phyloP scores from a whole-genome alignment of 352 stramenopile species.

The Phytophthora ramorum region DNA sequence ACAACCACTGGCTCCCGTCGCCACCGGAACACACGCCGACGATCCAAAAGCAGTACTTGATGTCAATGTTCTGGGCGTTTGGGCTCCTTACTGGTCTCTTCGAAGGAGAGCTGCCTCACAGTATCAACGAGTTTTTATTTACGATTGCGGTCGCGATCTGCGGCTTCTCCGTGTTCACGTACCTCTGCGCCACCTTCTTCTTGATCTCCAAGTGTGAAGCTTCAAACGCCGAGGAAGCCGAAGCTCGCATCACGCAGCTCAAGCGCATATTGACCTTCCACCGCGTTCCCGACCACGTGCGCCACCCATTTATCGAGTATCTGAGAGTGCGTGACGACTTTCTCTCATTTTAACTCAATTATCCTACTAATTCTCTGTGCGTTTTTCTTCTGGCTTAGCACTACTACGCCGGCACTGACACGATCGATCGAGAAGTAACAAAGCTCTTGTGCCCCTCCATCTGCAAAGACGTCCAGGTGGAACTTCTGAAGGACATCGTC shows the following conservation, averaged over 20 bases:
- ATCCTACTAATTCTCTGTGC: neutral
- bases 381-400: constrained; percentile 30
- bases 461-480: constrained; percentile 77
- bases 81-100: constrained; percentile 58
- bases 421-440: constrained; percentile 69
- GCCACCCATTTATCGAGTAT: constrained; percentile 52
- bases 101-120: constrained; percentile 54
- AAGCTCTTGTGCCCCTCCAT: constrained; percentile 76
- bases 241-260: constrained; percentile 66
- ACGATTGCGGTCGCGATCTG: constrained; percentile 59
- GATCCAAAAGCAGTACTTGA: constrained; percentile 40
- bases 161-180: constrained; percentile 66
- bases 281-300: constrained; percentile 44
- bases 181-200: constrained; percentile 69
- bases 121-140: constrained; percentile 55
- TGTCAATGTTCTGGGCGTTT: constrained; percentile 65
- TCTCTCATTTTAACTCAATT: neutral
- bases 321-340: constrained; percentile 36
- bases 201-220: constrained; percentile 73
- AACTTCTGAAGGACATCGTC: constrained; percentile 60
- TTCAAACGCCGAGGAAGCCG: constrained; percentile 44
- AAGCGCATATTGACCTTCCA: constrained; percentile 66
- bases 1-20: constrained; percentile 49
- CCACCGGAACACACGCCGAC: constrained; percentile 13
- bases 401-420: constrained; percentile 66